phyloP scores from a whole-genome alignment of 2,329 filamentous ascomycete species.

The Monosporascus ibericus region DNA sequence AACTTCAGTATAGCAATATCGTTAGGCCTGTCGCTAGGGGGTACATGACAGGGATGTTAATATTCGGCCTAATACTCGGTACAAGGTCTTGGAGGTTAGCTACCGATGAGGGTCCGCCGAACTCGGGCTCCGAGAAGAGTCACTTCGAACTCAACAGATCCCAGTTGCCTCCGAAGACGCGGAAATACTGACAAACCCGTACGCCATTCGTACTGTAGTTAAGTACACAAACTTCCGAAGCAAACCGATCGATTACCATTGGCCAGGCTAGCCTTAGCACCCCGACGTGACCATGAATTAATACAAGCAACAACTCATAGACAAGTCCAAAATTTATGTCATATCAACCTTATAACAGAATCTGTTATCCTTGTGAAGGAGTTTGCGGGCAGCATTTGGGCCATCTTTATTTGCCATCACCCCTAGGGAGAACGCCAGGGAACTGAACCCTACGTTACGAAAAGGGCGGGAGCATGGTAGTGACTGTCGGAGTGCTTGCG shows the following conservation, averaged over 20 bases:
- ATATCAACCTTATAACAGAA: no score
- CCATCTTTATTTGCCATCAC: no score
- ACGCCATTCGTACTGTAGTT: not conserved
- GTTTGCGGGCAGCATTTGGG: no score
- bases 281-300: not conserved
- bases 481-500: conserved; percentile 59
- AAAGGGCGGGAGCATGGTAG: conserved; percentile 15
- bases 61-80: no score
- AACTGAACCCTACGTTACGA: not conserved
- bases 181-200: not conserved
- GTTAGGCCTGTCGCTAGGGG: no score
- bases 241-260: not conserved
- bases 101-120: conserved; percentile 7
- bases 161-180: not conserved
- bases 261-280: not conserved
- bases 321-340: no score
- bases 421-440: no score
- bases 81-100: no score
- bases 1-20: no score
- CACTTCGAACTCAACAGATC: not conserved
- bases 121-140: conserved; percentile 8
- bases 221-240: not conserved
- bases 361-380: no score
- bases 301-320: no score
- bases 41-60: no score